Evolutionary conservation across 495 filamentous ascomycete species (phyloP), one percentile per base, ranked within the genome.

Genomic region (Podospora conica): DNA sequence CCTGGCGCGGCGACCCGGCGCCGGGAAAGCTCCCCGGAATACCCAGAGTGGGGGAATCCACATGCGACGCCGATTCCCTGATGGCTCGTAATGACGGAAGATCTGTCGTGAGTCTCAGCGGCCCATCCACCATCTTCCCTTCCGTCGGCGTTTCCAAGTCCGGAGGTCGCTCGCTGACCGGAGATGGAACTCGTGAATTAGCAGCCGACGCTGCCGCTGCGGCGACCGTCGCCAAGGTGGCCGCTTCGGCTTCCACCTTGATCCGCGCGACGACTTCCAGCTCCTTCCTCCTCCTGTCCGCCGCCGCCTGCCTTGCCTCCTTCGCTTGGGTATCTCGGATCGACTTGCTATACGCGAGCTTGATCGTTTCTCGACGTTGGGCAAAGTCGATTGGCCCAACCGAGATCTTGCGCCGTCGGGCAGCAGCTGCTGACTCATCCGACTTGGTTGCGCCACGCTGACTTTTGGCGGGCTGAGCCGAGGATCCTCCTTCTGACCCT

Each of bases 361-460:
- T 88, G 65, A 94, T 94, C 55, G 83, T 86, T 65, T 90, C 88
- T 59, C 91, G 83, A 27, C 90, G 83, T 56, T 88, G 89, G 40
- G 85, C 91, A 70, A 93, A 93, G 74, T 96, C 90, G 28, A 92
- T 88, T 63, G 85, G 85, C 0, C 87, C 88, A 60, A 92, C 76
- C 12, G 79, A 77, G 61, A 83, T 76, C 67, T 82, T 84, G 56
- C 80, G 74, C 65, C 79, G 75, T 21, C 77, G 74, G 7, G 74
- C n/a, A 48, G 40, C 40, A 7, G 40, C 53, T n/a, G 71, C 65
- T 58, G 74, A 55, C 18, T 81, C 80, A 9, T 74, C 75, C 8
- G 68, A 53, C 63, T 70, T 78, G 40, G 75, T 60, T 22, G 70
- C 68, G 15, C 78, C 58, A 66, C 83, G 77, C 59, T 74, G 71